Evolutionary conservation across 495 filamentous ascomycete genomes (phyloP), one percentile per base, ranked within the genome.

Genomic region (Hypoxylon lienhwacheense): DNA sequence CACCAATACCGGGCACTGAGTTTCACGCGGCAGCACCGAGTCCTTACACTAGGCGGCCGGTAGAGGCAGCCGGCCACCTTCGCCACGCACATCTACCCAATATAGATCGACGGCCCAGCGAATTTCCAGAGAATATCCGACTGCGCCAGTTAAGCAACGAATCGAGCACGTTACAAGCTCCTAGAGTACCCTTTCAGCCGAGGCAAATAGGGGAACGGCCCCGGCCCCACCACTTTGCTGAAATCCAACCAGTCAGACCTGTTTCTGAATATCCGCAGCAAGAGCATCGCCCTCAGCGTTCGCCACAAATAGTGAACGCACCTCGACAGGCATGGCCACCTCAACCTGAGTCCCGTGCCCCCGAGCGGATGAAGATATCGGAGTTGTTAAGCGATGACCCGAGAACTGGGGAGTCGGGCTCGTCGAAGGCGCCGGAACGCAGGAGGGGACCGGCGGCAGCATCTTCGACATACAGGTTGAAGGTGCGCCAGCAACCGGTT

Each of bases 401-500:
- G 7, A 55, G 39, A 12, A 53, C 51, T 21, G 65, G 60, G 24
- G 60, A 57, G 12, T 57, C 47, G 36, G 50, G 55, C 40, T 59
- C 61, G 29, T 52, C 59, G 7, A 66, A 68, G 49, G 59, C 57
- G 19, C 63, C 67, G 4, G 47, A 52, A 42, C 42, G 55, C 12
- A 63, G 34, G 4, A 40, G 11, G 17, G 31, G 20, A 1, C 47
- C 54, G 1, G 31, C 61, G 2, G 52, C 52, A 7, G 40, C 49
- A 8, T 40, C 62, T 10, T 62, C 55, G 17, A 49, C 52, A 5
- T 67, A 67, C 26, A 57, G 34, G 28, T 80, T 98, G 33, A 78
- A 77, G 22, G 83, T 98, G 28, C 87, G 93, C 10, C 93, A 98
- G 65, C 93, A 98, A 57, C 93, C 93, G 22, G 75, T 84, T 3